Evolutionary conservation across 1,284 basidiomycete genomes (phyloP), one percentile per base, ranked within the genome.

Genomic region (Cryptococcus sp.): DNA sequence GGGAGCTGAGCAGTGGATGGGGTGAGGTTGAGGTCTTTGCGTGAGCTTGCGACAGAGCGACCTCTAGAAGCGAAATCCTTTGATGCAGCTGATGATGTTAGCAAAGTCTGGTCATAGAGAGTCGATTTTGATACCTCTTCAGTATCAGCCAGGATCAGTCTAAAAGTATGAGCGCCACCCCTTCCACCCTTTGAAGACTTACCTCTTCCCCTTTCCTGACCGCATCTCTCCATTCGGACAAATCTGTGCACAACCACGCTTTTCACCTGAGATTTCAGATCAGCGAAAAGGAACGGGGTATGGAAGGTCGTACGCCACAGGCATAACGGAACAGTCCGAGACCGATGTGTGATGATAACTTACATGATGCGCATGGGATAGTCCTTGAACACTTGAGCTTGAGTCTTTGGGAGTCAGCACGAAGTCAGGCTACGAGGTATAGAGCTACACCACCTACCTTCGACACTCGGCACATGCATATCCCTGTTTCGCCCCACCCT

Each of bases 351-450:
- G 14, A 14, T 14, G 15, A 5, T 4, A 0, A 59, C 66, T 55
- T 41, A 68, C 74, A 76, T 4, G 67, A 68, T 3, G 66, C 67
- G 54, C 74, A 76, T 4, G 74, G 74, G 71, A 71, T 74, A 38
- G 57, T 58, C 47, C 69, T 60, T 11, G 70, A 71, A 49, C 72
- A 74, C 51, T 72, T 74, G 47, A 74, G 62, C 56, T 74, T 74
- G 35, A 74, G 56, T 37, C 71, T 71, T 47, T 32, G 15, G 33
- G 10, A 10, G 8, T 46, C 30, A 36, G 32, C 5, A 6, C 32
- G 7, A 15, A 45, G 30, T 32, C 11, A 31, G 13, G 5, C 23
- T 23, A 23, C 23, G 23, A 23, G 23, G 23, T 23, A 23, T 23
- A 23, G 23, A 23, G 23, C 23, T 23, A 23, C 23, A 23, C 23